These are phyloP conservation scores for Posidonia australis DNA, from an alignment of 106 monocot genomes.

Conservation along the genomic window DNA sequence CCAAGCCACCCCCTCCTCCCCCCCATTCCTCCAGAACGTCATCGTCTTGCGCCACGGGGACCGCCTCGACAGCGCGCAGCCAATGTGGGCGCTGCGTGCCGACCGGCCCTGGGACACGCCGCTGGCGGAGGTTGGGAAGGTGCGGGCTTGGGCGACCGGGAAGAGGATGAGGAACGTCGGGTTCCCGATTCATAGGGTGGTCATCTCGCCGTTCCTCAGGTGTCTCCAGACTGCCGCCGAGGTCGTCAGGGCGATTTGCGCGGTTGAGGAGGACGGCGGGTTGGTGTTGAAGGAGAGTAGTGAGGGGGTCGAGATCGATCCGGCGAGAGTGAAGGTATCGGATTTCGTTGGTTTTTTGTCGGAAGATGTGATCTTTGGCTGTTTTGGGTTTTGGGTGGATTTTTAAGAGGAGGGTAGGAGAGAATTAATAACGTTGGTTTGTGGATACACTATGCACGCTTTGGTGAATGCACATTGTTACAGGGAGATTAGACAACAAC, in stretches of 20 bases:
- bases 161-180: slow-evolving; percentile 34
- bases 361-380: too few relatives aligned
- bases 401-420: too few relatives aligned
- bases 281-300: too few relatives aligned
- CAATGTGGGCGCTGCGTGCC: slow-evolving; percentile 36
- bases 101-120: slow-evolving; percentile 79
- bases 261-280: slow-evolving; percentile 24
- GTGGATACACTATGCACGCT: too few relatives aligned
- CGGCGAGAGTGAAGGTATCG: slow-evolving; percentile 57
- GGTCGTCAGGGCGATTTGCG: slow-evolving; percentile 51
- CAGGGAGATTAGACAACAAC: too few relatives aligned
- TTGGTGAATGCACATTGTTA: too few relatives aligned
- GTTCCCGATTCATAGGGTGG: slow-evolving; percentile 47
- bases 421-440: too few relatives aligned
- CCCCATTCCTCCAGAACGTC: slow-evolving; percentile 33
- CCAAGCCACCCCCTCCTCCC: neutral
- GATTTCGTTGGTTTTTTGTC: too few relatives aligned
- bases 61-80: slow-evolving; percentile 48
- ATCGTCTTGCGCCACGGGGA: slow-evolving; percentile 85
- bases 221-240: slow-evolving; percentile 75
- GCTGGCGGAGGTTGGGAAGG: slow-evolving; percentile 41
- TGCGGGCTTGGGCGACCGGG: slow-evolving; percentile 59
- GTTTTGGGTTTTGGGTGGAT: too few relatives aligned
- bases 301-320: slow-evolving; percentile 34
- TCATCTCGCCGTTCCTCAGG: slow-evolving; percentile 84